Evolutionary conservation across 768 basidiomycete genomes (phyloP).

Genomic region (Tephrocybe rancida): DNA sequence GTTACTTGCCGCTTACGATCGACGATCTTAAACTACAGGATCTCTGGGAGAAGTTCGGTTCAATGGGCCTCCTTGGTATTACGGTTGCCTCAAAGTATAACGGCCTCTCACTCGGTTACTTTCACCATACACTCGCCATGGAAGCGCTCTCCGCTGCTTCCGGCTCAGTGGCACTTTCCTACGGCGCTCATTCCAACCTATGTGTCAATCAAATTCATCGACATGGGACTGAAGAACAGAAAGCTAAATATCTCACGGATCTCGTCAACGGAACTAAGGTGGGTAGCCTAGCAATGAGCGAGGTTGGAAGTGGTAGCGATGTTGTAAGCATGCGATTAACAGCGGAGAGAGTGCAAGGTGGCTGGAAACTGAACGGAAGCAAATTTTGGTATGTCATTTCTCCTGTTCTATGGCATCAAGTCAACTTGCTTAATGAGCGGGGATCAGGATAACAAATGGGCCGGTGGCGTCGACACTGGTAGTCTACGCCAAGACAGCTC

Average conservation of each 20-base stretch:
- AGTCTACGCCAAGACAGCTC: conserved; percentile 89
- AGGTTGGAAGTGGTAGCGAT: conserved; percentile 90
- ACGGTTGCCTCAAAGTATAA: conserved; percentile 82
- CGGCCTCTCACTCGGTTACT: conserved; percentile 83
- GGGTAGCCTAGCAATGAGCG: conserved; percentile 94
- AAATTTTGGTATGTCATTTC: conserved; percentile 80
- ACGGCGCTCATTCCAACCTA: conserved; percentile 90
- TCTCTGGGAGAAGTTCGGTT: conserved; percentile 86
- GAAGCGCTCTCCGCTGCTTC: conserved; percentile 91
- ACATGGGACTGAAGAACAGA: conserved; percentile 83
- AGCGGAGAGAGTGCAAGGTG: conserved; percentile 76
- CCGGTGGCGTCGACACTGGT: conserved; percentile 89
- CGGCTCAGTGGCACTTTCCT: conserved; percentile 90
- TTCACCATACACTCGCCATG: conserved; percentile 91
- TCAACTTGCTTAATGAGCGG: conserved; percentile 7
- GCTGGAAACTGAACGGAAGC: conserved; percentile 83
- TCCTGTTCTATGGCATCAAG: background rate
- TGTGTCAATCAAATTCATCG: conserved; percentile 87
- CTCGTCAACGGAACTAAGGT: conserved; percentile 81
- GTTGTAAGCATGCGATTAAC: conserved; percentile 92
- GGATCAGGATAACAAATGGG: conserved; percentile 89
- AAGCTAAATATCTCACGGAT: conserved; percentile 80
- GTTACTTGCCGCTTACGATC: conserved; percentile 1
- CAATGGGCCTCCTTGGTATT: conserved; percentile 90
- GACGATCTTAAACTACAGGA: conserved; percentile 47